Base-by-base conservation (phyloP, 75 land plant species). In the Selaginella moellendorffii region DNA sequence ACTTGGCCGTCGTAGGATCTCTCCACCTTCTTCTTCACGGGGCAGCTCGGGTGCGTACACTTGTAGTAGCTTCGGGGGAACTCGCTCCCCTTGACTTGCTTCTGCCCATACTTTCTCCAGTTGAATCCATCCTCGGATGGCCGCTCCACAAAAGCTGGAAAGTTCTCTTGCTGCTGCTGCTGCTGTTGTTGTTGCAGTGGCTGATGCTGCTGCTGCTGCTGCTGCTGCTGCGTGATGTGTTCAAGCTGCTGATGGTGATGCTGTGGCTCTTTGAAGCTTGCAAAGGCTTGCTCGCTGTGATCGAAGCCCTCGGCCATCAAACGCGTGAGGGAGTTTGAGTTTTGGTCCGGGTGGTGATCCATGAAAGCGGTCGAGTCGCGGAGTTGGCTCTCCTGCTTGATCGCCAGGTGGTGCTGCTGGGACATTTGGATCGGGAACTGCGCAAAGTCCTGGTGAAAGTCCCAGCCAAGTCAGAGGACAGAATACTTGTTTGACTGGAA, bases 61-160 rank as follows among this genome's bases (percentile, higher is more conserved):
- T 86, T 86, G 62, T 81, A 86, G 52, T 86, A 86, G 71, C 90
- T 83, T 22, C 90, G 77, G 2, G 90, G 90, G 63, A 51, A 78
- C 63, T 86, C 90, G 67, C 87, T 83, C 17, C 83, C 82, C 66
- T 86, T 86, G 2, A 86, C 86, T 28, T 83, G 90, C 52, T 86
- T 86, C 52, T 86, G 86, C 30, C 90, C 90, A 73, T 86, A 86
- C 66, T 86, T 86, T 56, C 87, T 69, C 90, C 90, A 86, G 63
- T 81, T 83, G 62, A 78, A 86, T 22, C 86, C 90, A 75, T 86
- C 87, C 30, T 83, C 83, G 36, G 82, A 52, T 10, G 75, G 78
- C 24, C 70, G 54, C 20, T 77, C 80, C 51, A 28, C 31, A 61
- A 28, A 63, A 26, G 27, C 46, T 12, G 69, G 53, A 29, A 69